Evolutionary conservation across 1,139 yeast species (phyloP).

Genomic region (Pichia sp.): DNA sequence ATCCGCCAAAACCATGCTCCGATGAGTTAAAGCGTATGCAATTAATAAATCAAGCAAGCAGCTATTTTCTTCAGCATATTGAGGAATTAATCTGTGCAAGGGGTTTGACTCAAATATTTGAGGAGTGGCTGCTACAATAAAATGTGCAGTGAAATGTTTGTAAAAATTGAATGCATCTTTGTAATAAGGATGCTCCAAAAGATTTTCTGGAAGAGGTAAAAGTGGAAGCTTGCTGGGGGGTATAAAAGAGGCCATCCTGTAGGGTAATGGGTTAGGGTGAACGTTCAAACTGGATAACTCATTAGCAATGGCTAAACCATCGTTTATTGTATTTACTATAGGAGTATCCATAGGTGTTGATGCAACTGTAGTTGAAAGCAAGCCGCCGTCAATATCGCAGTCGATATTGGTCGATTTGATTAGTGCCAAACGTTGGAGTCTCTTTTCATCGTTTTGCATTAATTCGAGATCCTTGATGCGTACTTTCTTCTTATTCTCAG

Average conservation of each 20-base stretch:
- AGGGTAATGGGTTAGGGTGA: not conserved
- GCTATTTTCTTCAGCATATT: slow-evolving; percentile 12
- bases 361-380: not conserved
- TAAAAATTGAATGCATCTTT: slow-evolving; percentile 14
- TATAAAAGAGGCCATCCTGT: slow-evolving; percentile 11
- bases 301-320: not conserved
- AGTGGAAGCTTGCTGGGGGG: slow-evolving; percentile 11
- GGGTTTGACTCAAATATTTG: slow-evolving; percentile 16
- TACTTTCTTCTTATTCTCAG: slow-evolving; percentile 5
- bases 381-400: not conserved
- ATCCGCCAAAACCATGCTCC: slow-evolving; percentile 15
- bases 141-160: slow-evolving; percentile 17
- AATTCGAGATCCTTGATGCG: slow-evolving; percentile 13
- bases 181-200: slow-evolving; percentile 17
- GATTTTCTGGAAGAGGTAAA: slow-evolving; percentile 17
- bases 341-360: not conserved
- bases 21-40: slow-evolving; percentile 16
- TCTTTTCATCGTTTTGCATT: slow-evolving; percentile 5
- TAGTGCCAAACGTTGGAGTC: not conserved
- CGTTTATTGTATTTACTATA: not conserved
- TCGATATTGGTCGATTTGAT: not conserved
- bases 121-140: slow-evolving; percentile 17
- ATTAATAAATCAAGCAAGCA: slow-evolving; percentile 15
- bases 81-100: slow-evolving; percentile 12
- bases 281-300: not conserved